phyloP scores from a whole-genome alignment of 108 stramenopile genomes.

The Asterionellopsis glacialis region DNA sequence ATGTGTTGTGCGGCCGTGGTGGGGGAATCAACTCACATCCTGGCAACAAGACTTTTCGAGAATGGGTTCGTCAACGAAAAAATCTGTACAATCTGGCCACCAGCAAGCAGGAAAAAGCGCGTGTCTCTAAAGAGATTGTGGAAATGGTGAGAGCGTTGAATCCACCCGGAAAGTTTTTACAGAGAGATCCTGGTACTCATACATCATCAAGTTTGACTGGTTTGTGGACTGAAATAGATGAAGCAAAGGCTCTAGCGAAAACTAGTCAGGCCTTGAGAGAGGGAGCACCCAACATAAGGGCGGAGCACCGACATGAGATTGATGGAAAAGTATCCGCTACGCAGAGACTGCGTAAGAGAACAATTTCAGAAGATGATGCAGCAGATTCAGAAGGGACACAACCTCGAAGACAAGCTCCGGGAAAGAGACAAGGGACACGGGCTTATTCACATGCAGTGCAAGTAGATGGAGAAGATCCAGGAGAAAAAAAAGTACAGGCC shows the following conservation, averaged over 20 bases:
- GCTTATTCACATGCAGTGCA: too few species aligned
- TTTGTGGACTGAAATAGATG: constrained; percentile 75
- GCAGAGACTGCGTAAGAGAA: neutral
- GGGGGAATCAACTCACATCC: constrained; percentile 76
- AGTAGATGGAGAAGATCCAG: too few species aligned
- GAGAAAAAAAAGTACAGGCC: too few species aligned
- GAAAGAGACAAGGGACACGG: too few species aligned
- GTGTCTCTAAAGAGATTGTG: constrained; percentile 59
- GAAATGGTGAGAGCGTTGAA: constrained; percentile 29
- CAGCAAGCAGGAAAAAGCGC: constrained; percentile 65
- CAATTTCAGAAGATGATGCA: too few species aligned
- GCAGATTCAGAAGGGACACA: too few species aligned
- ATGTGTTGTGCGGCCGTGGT: constrained; percentile 74
- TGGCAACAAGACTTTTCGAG: constrained; percentile 69
- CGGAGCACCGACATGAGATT: constrained; percentile 17
- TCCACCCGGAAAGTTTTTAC: constrained; percentile 77
- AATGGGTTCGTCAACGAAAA: constrained; percentile 65
- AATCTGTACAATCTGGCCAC: constrained; percentile 65
- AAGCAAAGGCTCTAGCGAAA: constrained; percentile 67
- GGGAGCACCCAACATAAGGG: constrained; percentile 75
- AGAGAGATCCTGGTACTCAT: constrained; percentile 26
- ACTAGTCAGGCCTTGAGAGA: constrained; percentile 81
- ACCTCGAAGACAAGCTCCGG: too few species aligned
- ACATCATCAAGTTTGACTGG: constrained; percentile 6
- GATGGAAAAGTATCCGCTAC: too few species aligned